Conservation (phyloP, 306 rosid species). For the Acacia confusa region DNA sequence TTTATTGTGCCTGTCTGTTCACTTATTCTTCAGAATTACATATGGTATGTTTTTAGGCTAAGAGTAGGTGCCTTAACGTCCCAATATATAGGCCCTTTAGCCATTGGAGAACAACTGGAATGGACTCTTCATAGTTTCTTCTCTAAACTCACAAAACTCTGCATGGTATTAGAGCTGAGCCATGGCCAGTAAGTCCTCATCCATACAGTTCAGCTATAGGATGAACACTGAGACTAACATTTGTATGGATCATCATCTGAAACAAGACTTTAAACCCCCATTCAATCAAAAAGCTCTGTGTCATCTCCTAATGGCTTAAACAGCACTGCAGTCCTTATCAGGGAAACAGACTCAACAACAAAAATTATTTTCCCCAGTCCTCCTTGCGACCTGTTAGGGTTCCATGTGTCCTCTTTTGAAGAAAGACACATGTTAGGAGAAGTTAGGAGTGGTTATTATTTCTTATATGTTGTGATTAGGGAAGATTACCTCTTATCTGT, state of each 20-base stretch:
- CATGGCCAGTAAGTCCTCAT: not conserved
- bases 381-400: too few species aligned
- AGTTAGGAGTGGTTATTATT: too few species aligned
- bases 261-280: not conserved
- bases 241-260: not conserved
- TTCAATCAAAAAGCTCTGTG: not conserved
- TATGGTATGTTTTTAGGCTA: not conserved
- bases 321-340: not conserved
- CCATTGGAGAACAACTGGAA: not conserved
- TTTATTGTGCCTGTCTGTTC: not conserved
- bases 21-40: not conserved
- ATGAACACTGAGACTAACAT: not conserved
- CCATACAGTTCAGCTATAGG: not conserved
- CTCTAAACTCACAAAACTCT: not conserved
- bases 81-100: not conserved
- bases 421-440: too few species aligned
- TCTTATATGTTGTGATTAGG: too few species aligned
- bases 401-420: too few species aligned
- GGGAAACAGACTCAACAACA: not conserved
- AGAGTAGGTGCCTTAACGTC: not conserved
- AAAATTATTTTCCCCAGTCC: not conserved
- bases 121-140: not conserved
- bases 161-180: not conserved
- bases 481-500: too few species aligned
- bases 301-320: not conserved